Base-by-base conservation (phyloP, 306 rosid species). In the Argentina anserina region DNA sequence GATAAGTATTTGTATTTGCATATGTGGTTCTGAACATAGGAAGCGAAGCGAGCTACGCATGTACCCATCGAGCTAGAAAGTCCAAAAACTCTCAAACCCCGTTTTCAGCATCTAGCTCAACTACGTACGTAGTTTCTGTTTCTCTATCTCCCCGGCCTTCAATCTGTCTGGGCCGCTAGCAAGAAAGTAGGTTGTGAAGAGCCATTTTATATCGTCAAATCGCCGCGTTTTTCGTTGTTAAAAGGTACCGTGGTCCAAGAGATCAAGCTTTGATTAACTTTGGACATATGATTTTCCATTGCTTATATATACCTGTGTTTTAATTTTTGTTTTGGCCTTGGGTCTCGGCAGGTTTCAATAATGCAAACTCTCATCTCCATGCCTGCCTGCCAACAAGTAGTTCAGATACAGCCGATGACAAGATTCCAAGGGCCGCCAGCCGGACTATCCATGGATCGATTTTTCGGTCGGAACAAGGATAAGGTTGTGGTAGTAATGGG, bases 401-500 rank as follows among this genome's bases (percentile, higher is more conserved):
- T 6, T 41, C 76, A 74, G 42, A n/a, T 20, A 45, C 78, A 74
- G 49, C 84, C 90, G 17, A 49, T 79, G 7, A 77, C 81, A 56
- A 76, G 50, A 64, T 84, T 87, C 70, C 80, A 85, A 70, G 69
- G 76, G 37, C 70, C 40, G 7, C 59, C 59, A 52, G 31, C 63
- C 11, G 74, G 75, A 7, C 64, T 87, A 14, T 77, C 65, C 67
- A 70, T 77, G 72, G 75, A 74, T 8, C 67, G 84, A 0, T 45
- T 86, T 29, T 89, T 83, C 59, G 72, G 80, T 15, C 86, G 68
- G 17, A 61, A 33, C 18, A 85, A 84, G 78, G 89, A 85, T 1
- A 92, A 92, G 81, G 92, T 85, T 1, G 83, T 89, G 5, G 70
- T 89, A 10, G 79, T 92, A 17, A 81, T 89, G 84, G 97, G 97